Base-by-base conservation (phyloP, 1,139 yeast species). In the Casaregolazyma lundiana region DNA sequence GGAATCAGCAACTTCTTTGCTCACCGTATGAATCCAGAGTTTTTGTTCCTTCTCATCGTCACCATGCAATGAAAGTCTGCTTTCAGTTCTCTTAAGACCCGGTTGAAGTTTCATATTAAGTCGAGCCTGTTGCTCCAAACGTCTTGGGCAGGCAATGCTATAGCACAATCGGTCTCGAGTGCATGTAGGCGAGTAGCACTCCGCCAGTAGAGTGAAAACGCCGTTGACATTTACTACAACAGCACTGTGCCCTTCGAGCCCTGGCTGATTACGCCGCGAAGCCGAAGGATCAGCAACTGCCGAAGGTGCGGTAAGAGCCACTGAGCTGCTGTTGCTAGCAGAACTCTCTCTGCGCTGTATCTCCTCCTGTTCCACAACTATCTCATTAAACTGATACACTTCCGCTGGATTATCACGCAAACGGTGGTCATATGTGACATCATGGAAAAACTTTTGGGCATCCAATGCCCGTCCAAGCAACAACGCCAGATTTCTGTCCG, bases 161-260 rank as follows among this genome's bases (percentile, higher is more conserved):
- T 92, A 92, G 67, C 98, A 92, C 38, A 92, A 71, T 32, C 79
- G 75, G 61, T 88, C 95, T 47, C 95, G 72, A 3, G 96, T 84
- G 69, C 98, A 92, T 0, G 98, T 92, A 30, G 98, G 96, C 0
- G 97, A 89, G 62, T 92, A 92, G 67, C 98, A 92, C 59, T 90
- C 96, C 0, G 97, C 87, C 53, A 92, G 71, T 40, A 92, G 71
- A 1, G 96, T 90, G 63, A 92, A 94, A 4, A 92, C 96, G 56
- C 98, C 98, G 65, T 87, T 87, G 9, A 87, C 89, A 0, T 77
- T 59, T n/a, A 56, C 58, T 4, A 52, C 47, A 32, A 54, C 47
- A 24, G 50, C 42, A 11, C 41, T 35, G 21, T 35, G 38, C 6
- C 45, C 45, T 20, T 42, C 45, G 13, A 26, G 32, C 15, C 32